Base-by-base conservation (phyloP, 257 asterid species). In the Forsythia viridissima region DNA sequence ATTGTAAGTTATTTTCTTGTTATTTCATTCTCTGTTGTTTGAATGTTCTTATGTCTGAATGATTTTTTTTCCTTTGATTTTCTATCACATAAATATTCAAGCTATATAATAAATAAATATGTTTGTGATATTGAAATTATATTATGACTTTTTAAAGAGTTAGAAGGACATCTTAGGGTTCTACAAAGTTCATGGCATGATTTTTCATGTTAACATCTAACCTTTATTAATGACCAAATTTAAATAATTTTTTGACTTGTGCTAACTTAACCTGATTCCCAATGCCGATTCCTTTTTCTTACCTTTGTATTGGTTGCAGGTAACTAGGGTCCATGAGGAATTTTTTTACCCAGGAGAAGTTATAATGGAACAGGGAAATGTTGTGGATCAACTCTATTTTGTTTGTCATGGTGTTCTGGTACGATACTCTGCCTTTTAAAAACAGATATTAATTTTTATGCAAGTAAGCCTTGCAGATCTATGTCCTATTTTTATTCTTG, bases 261-360 rank as follows among this genome's bases (percentile, higher is more conserved):
- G 70, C 39, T 63, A 63, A 10, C 36, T 9, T 63, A 24, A 8
- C 37, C 37, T 63, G 39, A 55, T 55, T 18, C 39, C 15, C 15
- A 21, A 24, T 38, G 15, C 16, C 8, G 70, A 63, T 63, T 30
- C 2, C 12, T 30, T 30, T 63, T 63, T 30, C 70, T 15, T 63
- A 3, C 15, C 13, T 30, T 55, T 55, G 10, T 55, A 2, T 63
- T 9, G 6, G 39, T 20, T 79, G 76, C 85, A 94, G 98, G 98
- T 91, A 61, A 90, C 88, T 74, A 88, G 95, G 78, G 98, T 95
- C 7, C 98, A 92, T 0, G 99, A 95, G 81, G 99, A 95, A 77
- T 95, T 95, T 86, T 95, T 95, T 61, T 92, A 93, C 70, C 98
- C 99, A 0, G 98, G 99, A 59, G 98, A 95, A 85, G 94, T 95